Evolutionary conservation across 768 basidiomycete genomes (phyloP).

Genomic region (Leccinum imitatum): DNA sequence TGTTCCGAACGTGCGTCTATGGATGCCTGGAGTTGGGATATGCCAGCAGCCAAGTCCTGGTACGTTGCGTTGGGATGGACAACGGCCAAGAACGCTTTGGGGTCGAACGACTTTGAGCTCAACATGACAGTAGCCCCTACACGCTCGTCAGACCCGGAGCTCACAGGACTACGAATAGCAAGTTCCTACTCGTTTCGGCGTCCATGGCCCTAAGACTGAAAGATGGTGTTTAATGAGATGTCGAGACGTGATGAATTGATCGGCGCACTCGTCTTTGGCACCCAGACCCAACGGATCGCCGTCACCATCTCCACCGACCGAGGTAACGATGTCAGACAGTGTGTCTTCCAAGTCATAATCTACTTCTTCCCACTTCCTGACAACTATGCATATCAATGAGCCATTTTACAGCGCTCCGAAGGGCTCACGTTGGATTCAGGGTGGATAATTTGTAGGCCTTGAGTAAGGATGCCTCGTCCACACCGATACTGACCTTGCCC

Average conservation of each 20-base stretch:
- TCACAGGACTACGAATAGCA: slow-evolving; percentile 10
- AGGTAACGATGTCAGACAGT: slow-evolving; percentile 65
- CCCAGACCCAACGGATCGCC: slow-evolving; percentile 83
- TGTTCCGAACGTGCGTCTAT: slow-evolving; percentile 93
- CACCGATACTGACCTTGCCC: slow-evolving; percentile 62
- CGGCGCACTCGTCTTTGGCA: slow-evolving; percentile 51
- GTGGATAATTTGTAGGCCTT: slow-evolving; percentile 86
- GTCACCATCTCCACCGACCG: slow-evolving; percentile 56
- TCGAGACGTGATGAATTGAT: slow-evolving; percentile 1
- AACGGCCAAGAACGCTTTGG: slow-evolving; percentile 86
- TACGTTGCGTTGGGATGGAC: slow-evolving; percentile 96
- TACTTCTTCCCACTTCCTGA: slow-evolving; percentile 86
- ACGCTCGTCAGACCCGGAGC: slow-evolving; percentile 6
- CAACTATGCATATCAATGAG: slow-evolving; percentile 6
- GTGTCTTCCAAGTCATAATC: slow-evolving; percentile 83
- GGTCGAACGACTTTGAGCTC: slow-evolving; percentile 93
- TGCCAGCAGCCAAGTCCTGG: slow-evolving; percentile 82
- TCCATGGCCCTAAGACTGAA: slow-evolving; percentile 65
- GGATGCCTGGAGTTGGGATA: slow-evolving; percentile 67
- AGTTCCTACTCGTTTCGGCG: slow-evolving; percentile 64
- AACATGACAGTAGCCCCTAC: slow-evolving; percentile 80
- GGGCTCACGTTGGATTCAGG: slow-evolving; percentile 67
- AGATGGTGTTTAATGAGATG: background rate
- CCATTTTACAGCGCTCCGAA: background rate
- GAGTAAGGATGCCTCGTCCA: slow-evolving; percentile 80